A percentile compares a stretch with the other conserved stretches of the same genome.
Conservation (phyloP, 768 basidiomycete genomes). For the Sistotremastrum niveocremeum region DNA sequence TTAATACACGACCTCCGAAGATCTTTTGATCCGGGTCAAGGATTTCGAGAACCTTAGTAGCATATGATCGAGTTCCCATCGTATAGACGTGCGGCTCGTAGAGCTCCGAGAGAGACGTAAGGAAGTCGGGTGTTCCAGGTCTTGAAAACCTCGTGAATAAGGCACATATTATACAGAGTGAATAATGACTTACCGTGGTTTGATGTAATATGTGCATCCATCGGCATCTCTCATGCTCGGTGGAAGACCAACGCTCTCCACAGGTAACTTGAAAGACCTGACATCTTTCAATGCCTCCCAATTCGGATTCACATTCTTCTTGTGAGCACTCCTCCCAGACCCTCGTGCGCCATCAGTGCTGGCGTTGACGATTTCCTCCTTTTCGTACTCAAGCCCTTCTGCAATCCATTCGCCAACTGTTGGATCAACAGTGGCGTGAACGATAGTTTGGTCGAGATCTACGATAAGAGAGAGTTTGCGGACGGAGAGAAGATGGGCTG, state of each 20-base stretch:
- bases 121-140: conserved; percentile 75
- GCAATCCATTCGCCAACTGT: conserved; percentile 96
- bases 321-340: conserved; percentile 12
- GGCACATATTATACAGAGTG: conserved; percentile 5
- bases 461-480: conserved; percentile 89
- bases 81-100: conserved; percentile 99
- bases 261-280: conserved; percentile 72
- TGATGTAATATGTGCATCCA: conserved; percentile 94
- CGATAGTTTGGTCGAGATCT: conserved; percentile 97
- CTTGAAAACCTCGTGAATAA: conserved; percentile 20
- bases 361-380: conserved; percentile 26
- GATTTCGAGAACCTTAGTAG: conserved; percentile 85
- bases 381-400: conserved; percentile 29
- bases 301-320: conserved; percentile 77
- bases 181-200: conserved; percentile 63
- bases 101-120: conserved; percentile 52
- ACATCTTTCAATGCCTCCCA: conserved; percentile 88
- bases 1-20: conserved; percentile 81
- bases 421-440: conserved; percentile 96
- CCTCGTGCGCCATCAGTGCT: conserved; percentile 7
- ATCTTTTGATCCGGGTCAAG: conserved; percentile 81
- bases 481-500: conserved; percentile 57
- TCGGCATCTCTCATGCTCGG: conserved; percentile 46
- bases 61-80: conserved; percentile 97
- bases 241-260: conserved; percentile 51